Base-by-base conservation (phyloP, 2,329 filamentous ascomycete genomes). In the Fusarium sp. region DNA sequence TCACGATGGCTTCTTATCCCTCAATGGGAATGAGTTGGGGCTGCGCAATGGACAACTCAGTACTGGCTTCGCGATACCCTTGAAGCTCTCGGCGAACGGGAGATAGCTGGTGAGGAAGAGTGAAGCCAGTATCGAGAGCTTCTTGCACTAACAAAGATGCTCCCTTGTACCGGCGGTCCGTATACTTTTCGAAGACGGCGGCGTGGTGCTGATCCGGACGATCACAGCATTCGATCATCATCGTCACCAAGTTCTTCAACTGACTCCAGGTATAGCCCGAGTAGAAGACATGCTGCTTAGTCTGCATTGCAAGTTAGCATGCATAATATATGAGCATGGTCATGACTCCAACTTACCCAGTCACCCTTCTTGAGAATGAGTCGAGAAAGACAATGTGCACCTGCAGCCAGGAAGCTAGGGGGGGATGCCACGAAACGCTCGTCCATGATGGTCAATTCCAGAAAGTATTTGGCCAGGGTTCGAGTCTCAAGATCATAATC, bases 371-470 rank as follows among this genome's bases (percentile, higher is more conserved):
- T 91, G 67, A 99, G 86, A 87, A 99, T 94, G 79, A 96, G 83
- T 67, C 96, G 92, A 45, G 96, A 94, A 57, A 99, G 87, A 81
- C 95, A 98, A 82, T 99, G 96, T 30, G 96, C 94, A 35, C 94
- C 96, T 24, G 96, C 96, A 63, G 96, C 94, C 59, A 96, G 85
- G 81, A 94, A 98, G 87, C 95, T 98, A 5, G 96, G 94, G 38
- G 94, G 93, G 77, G 93, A 94, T 32, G 93, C 94, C 41, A 99
- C 94, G 79, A 99, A 98, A 26, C 96, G 93, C 86, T 98, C 95
- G 80, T 99, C 96, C 95, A 98, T 98, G 81, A 98, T 92, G 42
- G 95, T 97, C 63, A 98, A 90, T 82, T 99, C 96, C 32, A 99
- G 88, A 83, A 99, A 98, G 84, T 99, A 99, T 85, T 99, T 99